Base-by-base conservation (phyloP, 1,139 yeast genomes). In the Yamadazyma mexicana region DNA sequence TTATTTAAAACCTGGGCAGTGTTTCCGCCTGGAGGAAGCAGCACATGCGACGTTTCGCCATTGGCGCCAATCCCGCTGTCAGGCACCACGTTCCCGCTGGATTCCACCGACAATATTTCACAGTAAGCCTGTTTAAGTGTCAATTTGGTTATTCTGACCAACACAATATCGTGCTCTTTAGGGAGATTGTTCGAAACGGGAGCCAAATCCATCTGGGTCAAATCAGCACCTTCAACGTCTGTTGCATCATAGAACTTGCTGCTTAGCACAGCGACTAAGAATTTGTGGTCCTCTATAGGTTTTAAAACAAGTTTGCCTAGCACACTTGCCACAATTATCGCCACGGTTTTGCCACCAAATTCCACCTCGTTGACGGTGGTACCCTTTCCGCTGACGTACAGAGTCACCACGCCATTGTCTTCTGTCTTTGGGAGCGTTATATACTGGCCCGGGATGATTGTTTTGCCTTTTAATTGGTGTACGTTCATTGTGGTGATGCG, bases 91-190 rank as follows among this genome's bases (percentile, higher is more conserved):
- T 78, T 77, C 2, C 83, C 85, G 35, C 68, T 65, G 18, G 79
- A 79, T 50, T 88, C 95, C 6, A 89, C 84, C 2, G 89, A 86
- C 34, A 92, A 59, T 31, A 92, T 87, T 53, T 89, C 97, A 38
- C 89, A 84, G 55, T 73, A 77, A 3, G 94, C 95, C 59, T 91
- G 94, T 46, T 77, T 79, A 17, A 74, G 65, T 14, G 77, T 73
- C 34, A 92, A 74, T 50, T 83, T 76, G 14, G 84, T 81, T 20
- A 92, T 86, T 40, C 81, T 73, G 0, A 88, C 89, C 17, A 92
- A 66, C 2, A 94, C 97, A 11, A 83, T 62, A 58, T 91, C 96
- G 32, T 87, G 86, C 48, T 88, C 96, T 47, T 80, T 79, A 3
- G 98, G 98, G 40, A 92, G 68, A 43, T 74, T 75, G 39, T 75